Percentiles rank a stretch among this genome's conserved stretches.
phyloP scores from a whole-genome alignment of 805 yeast species.

The Naumovozyma baii region DNA sequence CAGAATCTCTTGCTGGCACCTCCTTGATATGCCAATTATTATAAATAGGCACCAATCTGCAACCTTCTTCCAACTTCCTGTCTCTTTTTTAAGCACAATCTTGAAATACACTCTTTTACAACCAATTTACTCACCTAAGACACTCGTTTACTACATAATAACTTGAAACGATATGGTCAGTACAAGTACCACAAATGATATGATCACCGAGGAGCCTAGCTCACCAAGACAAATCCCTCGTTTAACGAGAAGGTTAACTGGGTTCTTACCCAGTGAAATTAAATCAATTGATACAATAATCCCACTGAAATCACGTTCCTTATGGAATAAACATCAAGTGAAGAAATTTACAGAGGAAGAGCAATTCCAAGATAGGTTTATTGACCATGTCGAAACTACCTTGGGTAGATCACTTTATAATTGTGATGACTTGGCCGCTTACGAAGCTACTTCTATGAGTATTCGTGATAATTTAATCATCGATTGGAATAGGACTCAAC shows the following conservation, averaged over 20 bases:
- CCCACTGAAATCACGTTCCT: conserved; percentile 65
- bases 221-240: conserved; percentile 35
- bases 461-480: conserved; percentile 70
- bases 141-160: neutral
- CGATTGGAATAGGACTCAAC: conserved; percentile 92
- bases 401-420: conserved; percentile 87
- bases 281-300: conserved; percentile 71
- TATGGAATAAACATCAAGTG: conserved; percentile 66
- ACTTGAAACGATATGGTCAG: conserved; percentile 1
- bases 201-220: conserved; percentile 23
- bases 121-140: too few species aligned
- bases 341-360: conserved; percentile 40
- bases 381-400: conserved; percentile 81
- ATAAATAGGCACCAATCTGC: too few species aligned
- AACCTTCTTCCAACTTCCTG: too few species aligned
- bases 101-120: too few species aligned
- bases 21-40: too few species aligned
- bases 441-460: conserved; percentile 75
- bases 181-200: conserved; percentile 20
- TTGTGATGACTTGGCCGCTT: conserved; percentile 87
- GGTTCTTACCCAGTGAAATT: conserved; percentile 85
- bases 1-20: too few species aligned
- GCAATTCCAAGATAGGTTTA: conserved; percentile 57
- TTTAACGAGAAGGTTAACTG: conserved; percentile 67
- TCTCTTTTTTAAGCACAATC: too few species aligned